Evolutionary conservation across 2,329 filamentous ascomycete species (phyloP).

Genomic region (Pseudopithomyces maydicus): DNA sequence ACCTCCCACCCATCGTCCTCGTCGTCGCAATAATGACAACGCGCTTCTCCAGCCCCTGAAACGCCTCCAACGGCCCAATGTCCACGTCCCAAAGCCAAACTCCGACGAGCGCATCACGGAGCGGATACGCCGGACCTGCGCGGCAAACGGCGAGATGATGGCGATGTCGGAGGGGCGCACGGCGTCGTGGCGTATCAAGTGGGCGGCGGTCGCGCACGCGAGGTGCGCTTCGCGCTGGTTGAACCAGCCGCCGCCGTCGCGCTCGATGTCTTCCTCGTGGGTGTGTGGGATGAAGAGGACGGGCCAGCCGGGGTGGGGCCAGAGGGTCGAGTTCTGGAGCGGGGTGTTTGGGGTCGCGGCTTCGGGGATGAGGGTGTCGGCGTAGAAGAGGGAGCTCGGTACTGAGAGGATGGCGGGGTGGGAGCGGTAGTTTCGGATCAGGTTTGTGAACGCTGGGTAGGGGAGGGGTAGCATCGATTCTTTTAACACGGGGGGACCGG

Average conservation of each 20-base stretch:
- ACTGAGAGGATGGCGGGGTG: conserved; percentile 52
- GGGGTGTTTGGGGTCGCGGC: conserved; percentile 26
- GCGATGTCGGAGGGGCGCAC: conserved; percentile 46
- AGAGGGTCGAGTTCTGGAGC: conserved; percentile 39
- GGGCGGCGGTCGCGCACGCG: conserved; percentile 35
- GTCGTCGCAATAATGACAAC: conserved; percentile 54
- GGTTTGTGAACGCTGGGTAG: conserved; percentile 51
- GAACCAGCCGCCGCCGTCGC: conserved; percentile 48
- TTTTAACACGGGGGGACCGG: conserved; percentile 31
- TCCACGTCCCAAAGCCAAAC: conserved; percentile 45
- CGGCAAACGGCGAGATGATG: conserved; percentile 53
- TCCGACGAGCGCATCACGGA: conserved; percentile 33
- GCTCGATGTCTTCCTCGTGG: conserved; percentile 47
- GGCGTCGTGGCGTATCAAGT: conserved; percentile 27
- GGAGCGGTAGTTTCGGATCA: conserved; percentile 54
- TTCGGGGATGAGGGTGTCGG: conserved; percentile 52
- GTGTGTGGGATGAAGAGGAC: conserved; percentile 49
- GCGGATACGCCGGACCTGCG: conserved; percentile 51
- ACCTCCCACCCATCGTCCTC: conserved; percentile 33
- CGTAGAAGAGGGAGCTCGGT: conserved; percentile 50
- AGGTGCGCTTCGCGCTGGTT: conserved; percentile 37
- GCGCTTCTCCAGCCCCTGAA: conserved; percentile 52
- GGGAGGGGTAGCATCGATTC: conserved; percentile 46
- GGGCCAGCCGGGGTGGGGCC: conserved; percentile 48
- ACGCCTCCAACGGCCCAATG: conserved; percentile 53